Base-by-base conservation (phyloP, 2,329 filamentous ascomycete genomes). In the Colletotrichum musicola region DNA sequence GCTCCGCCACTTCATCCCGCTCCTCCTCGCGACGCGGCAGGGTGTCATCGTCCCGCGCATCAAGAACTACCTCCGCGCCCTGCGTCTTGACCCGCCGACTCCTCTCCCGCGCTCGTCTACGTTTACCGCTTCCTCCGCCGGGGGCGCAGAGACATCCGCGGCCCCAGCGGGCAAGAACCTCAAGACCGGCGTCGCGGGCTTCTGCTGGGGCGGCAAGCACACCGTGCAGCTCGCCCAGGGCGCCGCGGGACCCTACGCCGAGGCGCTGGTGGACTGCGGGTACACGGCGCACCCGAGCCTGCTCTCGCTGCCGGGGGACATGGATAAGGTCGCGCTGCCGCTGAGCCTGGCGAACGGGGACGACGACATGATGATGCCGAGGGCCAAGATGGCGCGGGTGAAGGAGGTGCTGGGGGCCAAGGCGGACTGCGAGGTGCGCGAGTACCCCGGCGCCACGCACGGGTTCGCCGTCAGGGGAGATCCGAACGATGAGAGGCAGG, bases 201-300 rank as follows among this genome's bases (percentile, higher is more conserved):
- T 89, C 78, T 90, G 88, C 80, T 91, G 88, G 88, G 89, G 89
- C 25, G 89, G 87, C 25, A 85, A 86, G 69, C 83, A 89, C 71
- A 77, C 82, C 2, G 74, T 88, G 9, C 74, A 82, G n/a, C 81
- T 90, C 4, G 16, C 40, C 9, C 65, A 68, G 18, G 55, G 38
- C 22, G 35, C 54, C 18, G 38, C 49, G 13, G 70, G 70, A 47
- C 71, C 70, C 35, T 73, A 77, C 5, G 73, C 76, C 18, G 76
- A 72, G 44, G 74, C 14, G 3, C 79, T 89, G 10, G 76, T 89
- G 49, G 83, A 88, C 71, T 85, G 80, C 6, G 85, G 75, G 7
- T 88, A 88, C 72, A 82, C 83, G 0, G 85, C 82, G 10, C 87
- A 89, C 72, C 87, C 88, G 2, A 85, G 82, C 56, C 72, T 82